Evolutionary conservation across 2,329 filamentous ascomycete species (phyloP), one percentile per base, ranked within the genome.

Genomic region (Penicillium nordicum): DNA sequence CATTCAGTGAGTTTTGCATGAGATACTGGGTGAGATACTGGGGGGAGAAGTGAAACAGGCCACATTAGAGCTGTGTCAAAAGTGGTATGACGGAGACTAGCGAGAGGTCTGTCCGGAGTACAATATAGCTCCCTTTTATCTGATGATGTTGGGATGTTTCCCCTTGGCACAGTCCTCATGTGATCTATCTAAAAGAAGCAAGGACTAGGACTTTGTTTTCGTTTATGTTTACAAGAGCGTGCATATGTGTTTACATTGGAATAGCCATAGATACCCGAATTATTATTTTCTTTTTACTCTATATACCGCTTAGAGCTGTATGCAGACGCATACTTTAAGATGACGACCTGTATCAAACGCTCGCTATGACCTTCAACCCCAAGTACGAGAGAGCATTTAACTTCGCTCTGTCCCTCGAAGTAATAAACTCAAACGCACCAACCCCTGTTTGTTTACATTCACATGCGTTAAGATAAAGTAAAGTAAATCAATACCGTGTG

Each of bases 191-290:
- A 16, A n/a, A 16, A 32, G 34, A 45, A 50, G 44, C 36, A 49
- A 50, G 46, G 37, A 40, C 4, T 9, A 36, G 30, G 30, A 21
- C 27, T 37, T n/a, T n/a, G n/a, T n/a, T n/a, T 38, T 21, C 3
- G 25, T 36, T 55, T 30, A 30, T 43, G 30, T 36, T 38, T 30
- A 25, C 16, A 30, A 46, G 34, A 41, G 41, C 48, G 32, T 51
- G 47, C 48, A 45, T 51, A 16, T 29, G 4, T 46, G 40, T 52
- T 45, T 51, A 8, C 41, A 16, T 46, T 41, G 34, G 21, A 46
- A 51, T 41, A 45, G 47, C 41, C 41, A 40, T 16, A 23, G 53
- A 55, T 55, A 55, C 53, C 53, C 53, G 23, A 36, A 41, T 34
- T 25, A 51, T 40, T 34, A 7, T 36, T 48, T 40, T 27, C 12